Base-by-base conservation (phyloP, 1,284 basidiomycete genomes). In the Bjerkandera adusta region DNA sequence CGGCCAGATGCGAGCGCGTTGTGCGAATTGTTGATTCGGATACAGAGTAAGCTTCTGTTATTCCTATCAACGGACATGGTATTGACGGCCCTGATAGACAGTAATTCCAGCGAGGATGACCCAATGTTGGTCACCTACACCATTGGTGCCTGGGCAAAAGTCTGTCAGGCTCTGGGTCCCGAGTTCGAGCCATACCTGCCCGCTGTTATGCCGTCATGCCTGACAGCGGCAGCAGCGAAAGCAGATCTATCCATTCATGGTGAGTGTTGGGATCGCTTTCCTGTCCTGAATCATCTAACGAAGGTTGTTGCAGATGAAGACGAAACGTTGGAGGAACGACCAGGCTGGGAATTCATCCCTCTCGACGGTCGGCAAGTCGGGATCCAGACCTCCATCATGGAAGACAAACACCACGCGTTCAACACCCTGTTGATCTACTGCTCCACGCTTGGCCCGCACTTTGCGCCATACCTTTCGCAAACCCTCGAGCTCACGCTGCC, bases 381-480 rank as follows among this genome's bases (percentile, higher is more conserved):
- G 1, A 85, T 91, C 50, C 76, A 82, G 47, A 92, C 89, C 1
- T 83, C 86, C 0, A 82, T 82, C 3, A 81, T 92, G 53, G 89
- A 91, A 57, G 91, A 93, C 56, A 92, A 93, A 63, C 88, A 89
- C 47, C 84, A 89, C 57, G 89, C 90, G 2, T 91, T 92, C 55
- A 86, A 90, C 55, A 90, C 87, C 27, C 73, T 94, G 12, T 79
- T 91, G 4, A 84, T 89, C 15, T 89, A 92, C 58, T 85, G 81
- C 51, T 83, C 80, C 30, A 83, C 85, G 6, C 75, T 92, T 6
- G 77, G 79, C 0, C 70, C 74, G 1, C 72, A 74, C 2, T 91
- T 91, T 57, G 83, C 81, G 0, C 89, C 87, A 0, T 93, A 85
- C 57, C 68, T 92, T 1, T 62, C 76, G 7, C 81, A 83, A 57